phyloP scores from a whole-genome alignment of 306 rosid genomes.

The Geum urbanum region DNA sequence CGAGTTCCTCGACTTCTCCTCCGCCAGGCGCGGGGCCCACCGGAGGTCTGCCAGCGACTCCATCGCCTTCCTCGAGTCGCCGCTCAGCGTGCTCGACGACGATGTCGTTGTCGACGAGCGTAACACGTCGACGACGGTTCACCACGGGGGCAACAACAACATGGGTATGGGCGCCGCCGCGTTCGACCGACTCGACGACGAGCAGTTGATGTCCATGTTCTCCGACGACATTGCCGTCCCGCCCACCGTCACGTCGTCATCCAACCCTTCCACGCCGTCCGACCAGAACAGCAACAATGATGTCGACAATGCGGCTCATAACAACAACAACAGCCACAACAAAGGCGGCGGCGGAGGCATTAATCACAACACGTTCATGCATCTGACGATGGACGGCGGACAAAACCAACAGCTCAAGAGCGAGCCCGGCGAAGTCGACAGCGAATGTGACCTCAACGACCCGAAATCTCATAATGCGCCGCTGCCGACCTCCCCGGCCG shows the following conservation, averaged over 20 bases:
- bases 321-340: constrained; percentile 4
- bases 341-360: constrained; percentile 44
- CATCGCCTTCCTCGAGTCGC: constrained; percentile 62
- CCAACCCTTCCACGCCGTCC: constrained; percentile 73
- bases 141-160: constrained; percentile 18
- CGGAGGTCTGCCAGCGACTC: constrained; percentile 82
- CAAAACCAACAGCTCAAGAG: constrained; percentile 42
- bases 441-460: constrained; percentile 40
- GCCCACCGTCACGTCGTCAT: constrained; percentile 31
- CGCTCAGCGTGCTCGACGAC: constrained; percentile 31
- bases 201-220: constrained; percentile 81
- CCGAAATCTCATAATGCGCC: constrained; percentile 13
- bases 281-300: constrained; percentile 72
- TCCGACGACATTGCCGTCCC: constrained; percentile 53
- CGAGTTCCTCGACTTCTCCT: constrained; percentile 84
- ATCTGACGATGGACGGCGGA: background rate
- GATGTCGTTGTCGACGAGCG: background rate
- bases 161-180: constrained; percentile 6
- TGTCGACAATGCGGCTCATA: constrained; percentile 29
- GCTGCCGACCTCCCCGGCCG: constrained; percentile 29
- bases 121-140: too few species aligned
- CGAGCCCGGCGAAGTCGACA: constrained; percentile 66
- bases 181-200: constrained; percentile 75
- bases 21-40: constrained; percentile 63
- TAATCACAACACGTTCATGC: constrained; percentile 16